A percentile compares a stretch with the other conserved stretches of the same genome.
Evolutionary conservation across 2,329 filamentous ascomycete species (phyloP).

Genomic region (Cytospora piceicola): DNA sequence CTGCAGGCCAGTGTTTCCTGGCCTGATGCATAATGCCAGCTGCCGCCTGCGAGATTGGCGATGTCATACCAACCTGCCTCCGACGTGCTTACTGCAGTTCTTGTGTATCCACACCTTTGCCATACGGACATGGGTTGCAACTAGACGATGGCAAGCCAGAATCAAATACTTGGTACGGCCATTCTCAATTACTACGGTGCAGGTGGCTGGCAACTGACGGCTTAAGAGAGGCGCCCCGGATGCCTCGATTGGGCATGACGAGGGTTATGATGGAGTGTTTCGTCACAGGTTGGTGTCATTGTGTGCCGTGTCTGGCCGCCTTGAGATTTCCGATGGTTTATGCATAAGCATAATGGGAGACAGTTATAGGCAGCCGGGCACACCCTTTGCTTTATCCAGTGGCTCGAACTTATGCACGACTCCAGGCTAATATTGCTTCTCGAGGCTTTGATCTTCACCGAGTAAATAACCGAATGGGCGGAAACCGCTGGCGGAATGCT

Average conservation of each 20-base stretch:
- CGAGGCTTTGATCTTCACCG: conserved; percentile 14
- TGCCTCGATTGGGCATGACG: not conserved
- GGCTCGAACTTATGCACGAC: not conserved
- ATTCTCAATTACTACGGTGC: not conserved
- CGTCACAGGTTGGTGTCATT: conserved; percentile 7
- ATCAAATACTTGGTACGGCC: not conserved
- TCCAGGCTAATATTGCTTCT: not conserved
- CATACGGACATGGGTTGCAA: conserved; percentile 1
- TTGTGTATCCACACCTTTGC: conserved; percentile 32
- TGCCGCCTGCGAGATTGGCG: conserved; percentile 44
- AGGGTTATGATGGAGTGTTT: not conserved
- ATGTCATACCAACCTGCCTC: conserved; percentile 37
- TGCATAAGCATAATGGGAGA: not conserved
- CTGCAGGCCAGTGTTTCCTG: conserved; percentile 21
- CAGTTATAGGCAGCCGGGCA: not conserved
- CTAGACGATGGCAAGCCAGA: not conserved
- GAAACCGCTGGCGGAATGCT: conserved; percentile 6
- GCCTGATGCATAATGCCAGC: conserved; percentile 24
- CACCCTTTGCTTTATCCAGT: not conserved
- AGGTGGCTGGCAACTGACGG: not conserved
- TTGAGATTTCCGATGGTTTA: conserved; percentile 7
- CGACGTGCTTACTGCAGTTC: conserved; percentile 21
- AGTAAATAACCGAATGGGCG: not conserved
- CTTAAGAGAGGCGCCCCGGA: not conserved
- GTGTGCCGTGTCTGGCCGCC: not conserved